Base-by-base conservation (phyloP, 2,329 filamentous ascomycete genomes). In the Trematosphaeria pertusa region DNA sequence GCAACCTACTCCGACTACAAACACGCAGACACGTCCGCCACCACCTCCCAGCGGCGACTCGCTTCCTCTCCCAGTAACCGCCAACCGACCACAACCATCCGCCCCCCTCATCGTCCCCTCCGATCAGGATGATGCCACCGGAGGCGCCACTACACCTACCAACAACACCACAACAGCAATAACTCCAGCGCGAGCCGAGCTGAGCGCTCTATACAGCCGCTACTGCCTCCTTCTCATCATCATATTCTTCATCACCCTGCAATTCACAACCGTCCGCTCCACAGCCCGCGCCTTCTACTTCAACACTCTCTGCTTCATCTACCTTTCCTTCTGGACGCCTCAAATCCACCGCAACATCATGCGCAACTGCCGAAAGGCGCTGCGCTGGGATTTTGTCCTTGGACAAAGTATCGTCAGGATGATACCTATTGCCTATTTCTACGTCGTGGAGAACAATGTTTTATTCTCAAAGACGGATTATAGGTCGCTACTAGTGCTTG, bases 321-420 rank as follows among this genome's bases (percentile, higher is more conserved):
- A 97, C 67, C 82, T 97, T 34, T 96, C 92, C 15, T 87, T 97
- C 66, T 97, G 93, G 93, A 68, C 86, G 1, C 93, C 94, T 0
- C 94, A 99, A 70, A 96, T 97, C 58, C 84, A 88, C 65, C 89
- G 94, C 52, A 99, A 99, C 69, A 80, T 88, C 42, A 85, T 89
- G 72, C 89, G 93, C 43, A 97, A 97, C 73, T 96, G 91, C 71
- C 89, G 92, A 31, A 89, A 89, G 61, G 92, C 93, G 1, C 79
- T 97, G n/a, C 82, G 87, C 3, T 97, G 92, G 91, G 87, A 88
- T 49, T 99, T 96, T 66, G 87, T 96, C 45, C 67, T 91, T 17
- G 92, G 91, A 2, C 89, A 96, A 70, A 94, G 89, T 37, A 61
- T 87, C 4, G 79, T 96, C 6, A 87, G 94, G 1, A 76, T 96